Evolutionary conservation across 2,329 filamentous ascomycete genomes (phyloP), one percentile per base, ranked within the genome.

Genomic region (Sclerotinia spermophila): DNA sequence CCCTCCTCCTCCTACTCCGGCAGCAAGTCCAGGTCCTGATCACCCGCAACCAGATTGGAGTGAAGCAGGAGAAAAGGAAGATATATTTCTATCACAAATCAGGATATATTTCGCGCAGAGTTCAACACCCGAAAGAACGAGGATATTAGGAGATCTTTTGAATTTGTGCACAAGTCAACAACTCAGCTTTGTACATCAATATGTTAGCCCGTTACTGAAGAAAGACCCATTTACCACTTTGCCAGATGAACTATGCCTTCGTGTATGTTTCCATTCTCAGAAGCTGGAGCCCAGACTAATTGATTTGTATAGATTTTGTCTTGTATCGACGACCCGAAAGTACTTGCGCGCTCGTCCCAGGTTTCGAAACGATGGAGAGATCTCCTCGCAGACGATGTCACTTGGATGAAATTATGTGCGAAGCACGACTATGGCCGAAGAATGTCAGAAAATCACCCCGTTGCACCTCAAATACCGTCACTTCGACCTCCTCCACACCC

Each of bases 291-390:
- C 17, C 15, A 55, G 30, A 62, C 59, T 45, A 61, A 69, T 71
- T 74, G 71, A 74, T 69, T 53, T 13, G 7, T 35, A 40, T 78
- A 97, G 92, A 92, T 99, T 74, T 85, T 99, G 66, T 97, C 95
- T 58, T 99, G 97, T 80, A 95, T 99, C 78, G 96, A 99, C 78
- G 96, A 99, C 78, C 94, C 96, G 1, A 96, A 94, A 79, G 96
- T 96, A 3, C 86, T 99, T 61, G 95, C 94, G 53, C 88, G 96
- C 79, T 92, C 96, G 67, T 97, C 95, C 7, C 95, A 98, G 80
- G 96, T 99, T n/a, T 99, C 96, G 68, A 90, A 90, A 74, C 88
- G 94, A 80, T 99, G 96, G 96, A 88, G 93, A 73, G 94, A 97
- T 81, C 86, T 99, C 11, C 86, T 99, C 65, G 95, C 92, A 79